A percentile compares a stretch with the other conserved stretches of the same genome.
phyloP scores from a whole-genome alignment of 176 grass and related monocot species.

The Miscanthus lutarioriparius region DNA sequence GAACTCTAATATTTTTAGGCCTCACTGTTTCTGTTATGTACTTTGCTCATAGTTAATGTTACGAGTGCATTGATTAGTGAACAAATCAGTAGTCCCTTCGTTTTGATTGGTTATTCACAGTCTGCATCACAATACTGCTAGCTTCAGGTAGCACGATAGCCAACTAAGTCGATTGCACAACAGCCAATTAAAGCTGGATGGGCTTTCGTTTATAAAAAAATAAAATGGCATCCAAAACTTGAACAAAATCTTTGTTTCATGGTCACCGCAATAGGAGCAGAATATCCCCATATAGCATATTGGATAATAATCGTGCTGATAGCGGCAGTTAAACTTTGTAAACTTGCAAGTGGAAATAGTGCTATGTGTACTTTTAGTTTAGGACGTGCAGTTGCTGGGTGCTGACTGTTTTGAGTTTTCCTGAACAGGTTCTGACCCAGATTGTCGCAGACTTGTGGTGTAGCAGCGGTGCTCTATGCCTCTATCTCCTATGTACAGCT shows the following conservation, averaged over 20 bases:
- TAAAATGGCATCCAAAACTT: background rate
- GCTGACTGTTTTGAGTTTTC: slow-evolving; percentile 22
- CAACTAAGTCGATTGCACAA: background rate
- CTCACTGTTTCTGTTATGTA: too few relatives aligned
- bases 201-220: background rate
- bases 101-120: background rate
- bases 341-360: background rate
- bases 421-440: slow-evolving; percentile 36
- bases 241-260: background rate
- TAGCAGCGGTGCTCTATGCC: slow-evolving; percentile 16
- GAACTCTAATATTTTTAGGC: background rate
- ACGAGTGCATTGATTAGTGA: too few relatives aligned
- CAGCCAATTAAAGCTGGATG: background rate
- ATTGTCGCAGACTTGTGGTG: background rate
- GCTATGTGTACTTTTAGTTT: background rate
- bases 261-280: background rate
- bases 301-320: background rate
- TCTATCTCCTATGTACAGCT: slow-evolving; percentile 50
- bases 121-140: background rate
- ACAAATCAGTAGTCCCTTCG: too few relatives aligned
- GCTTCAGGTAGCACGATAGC: background rate
- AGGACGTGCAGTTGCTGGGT: background rate
- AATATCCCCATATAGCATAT: background rate
- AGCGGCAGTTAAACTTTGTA: background rate
- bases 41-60: too few relatives aligned